Base-by-base conservation (phyloP, 257 asterid genomes). In the Lycium ferocissimum region DNA sequence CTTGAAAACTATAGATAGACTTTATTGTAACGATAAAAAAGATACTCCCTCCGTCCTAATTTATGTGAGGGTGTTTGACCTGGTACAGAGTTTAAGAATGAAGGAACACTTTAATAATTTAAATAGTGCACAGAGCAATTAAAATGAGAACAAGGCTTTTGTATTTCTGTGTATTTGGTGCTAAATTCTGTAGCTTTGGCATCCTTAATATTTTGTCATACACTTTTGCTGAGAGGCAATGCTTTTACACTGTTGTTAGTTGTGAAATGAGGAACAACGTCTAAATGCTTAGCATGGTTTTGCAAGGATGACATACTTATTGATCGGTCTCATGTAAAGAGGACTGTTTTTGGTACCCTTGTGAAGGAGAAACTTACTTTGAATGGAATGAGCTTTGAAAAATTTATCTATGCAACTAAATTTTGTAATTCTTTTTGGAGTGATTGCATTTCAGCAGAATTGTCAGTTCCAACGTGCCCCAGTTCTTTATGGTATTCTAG, bases 221-320 rank as follows among this genome's bases (percentile, higher is more conserved):
- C 35, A 10, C 59, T 73, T 73, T 10, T 49, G 22, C 63, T 51
- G 3, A 22, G 81, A 49, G 43, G 22, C 22, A 22, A 4, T 76
- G 61, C 81, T 51, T 49, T 75, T 47, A 75, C 43, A 49, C 22
- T 49, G 62, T 43, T 11, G 57, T 51, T 75, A 75, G 62, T 13
- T 75, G 20, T 45, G 35, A 73, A 45, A 73, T 73, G 38, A 73
- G 3, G 40, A 67, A 13, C 38, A 22, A 11, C 57, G n/a, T 45
- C 22, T n/a, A 72, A 45, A 72, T 72, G 37, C 20, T 73, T 22
- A 11, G 80, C 80, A 73, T 75, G 81, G 45, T 13, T 49, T 26
- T 49, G 12, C 6, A 20, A 12, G 43, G 11, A 49, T 49, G 45
- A 4, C 62, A 47, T 49, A 5, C 38, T 45, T 72, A n/a, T 72